A percentile compares a stretch with the other conserved stretches of the same genome.
Evolutionary conservation across 164 flowering plant species (phyloP).

Genomic region (Annona cherimola): DNA sequence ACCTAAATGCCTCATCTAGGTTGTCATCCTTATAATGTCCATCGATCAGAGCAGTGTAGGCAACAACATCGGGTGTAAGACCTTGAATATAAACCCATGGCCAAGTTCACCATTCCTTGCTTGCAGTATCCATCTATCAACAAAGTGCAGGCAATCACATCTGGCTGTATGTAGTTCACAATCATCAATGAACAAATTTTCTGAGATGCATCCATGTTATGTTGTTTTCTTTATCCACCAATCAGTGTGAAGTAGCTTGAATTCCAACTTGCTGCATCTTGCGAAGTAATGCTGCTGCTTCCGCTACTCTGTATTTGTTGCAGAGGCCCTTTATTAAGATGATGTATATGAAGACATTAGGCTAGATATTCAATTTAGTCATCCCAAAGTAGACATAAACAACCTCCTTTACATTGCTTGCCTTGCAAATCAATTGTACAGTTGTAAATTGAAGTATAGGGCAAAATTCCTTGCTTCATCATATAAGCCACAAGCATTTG

Average conservation of each 20-base stretch:
- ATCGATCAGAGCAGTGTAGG: slow-evolving; percentile 60
- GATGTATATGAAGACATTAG: slow-evolving; percentile 58
- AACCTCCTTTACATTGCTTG: slow-evolving; percentile 34
- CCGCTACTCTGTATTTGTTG: slow-evolving; percentile 31
- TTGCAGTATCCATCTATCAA: slow-evolving; percentile 65
- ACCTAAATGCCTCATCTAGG: slow-evolving; percentile 43
- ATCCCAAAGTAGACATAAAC: slow-evolving; percentile 38
- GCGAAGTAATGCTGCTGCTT: slow-evolving; percentile 34
- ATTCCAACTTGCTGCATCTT: slow-evolving; percentile 46
- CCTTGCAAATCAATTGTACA: slow-evolving; percentile 50
- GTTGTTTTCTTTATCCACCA: slow-evolving; percentile 55
- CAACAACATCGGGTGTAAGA: slow-evolving; percentile 59
- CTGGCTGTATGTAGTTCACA: slow-evolving; percentile 49
- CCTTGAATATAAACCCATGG: slow-evolving; percentile 60
- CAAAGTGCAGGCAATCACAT: slow-evolving; percentile 53
- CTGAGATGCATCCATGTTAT: slow-evolving; percentile 52
- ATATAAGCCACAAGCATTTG: slow-evolving; percentile 36
- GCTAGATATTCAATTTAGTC: slow-evolving; percentile 30
- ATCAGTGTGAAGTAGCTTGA: slow-evolving; percentile 39
- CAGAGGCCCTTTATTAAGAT: slow-evolving; percentile 65
- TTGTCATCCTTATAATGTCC: slow-evolving; percentile 55
- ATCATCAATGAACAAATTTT: slow-evolving; percentile 57
- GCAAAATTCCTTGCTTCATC: slow-evolving; percentile 46
- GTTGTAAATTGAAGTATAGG: slow-evolving; percentile 53
- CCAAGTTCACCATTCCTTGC: slow-evolving; percentile 44